Evolutionary conservation across 257 asterid genomes (phyloP).

Genomic region (Nicotiana undulata): DNA sequence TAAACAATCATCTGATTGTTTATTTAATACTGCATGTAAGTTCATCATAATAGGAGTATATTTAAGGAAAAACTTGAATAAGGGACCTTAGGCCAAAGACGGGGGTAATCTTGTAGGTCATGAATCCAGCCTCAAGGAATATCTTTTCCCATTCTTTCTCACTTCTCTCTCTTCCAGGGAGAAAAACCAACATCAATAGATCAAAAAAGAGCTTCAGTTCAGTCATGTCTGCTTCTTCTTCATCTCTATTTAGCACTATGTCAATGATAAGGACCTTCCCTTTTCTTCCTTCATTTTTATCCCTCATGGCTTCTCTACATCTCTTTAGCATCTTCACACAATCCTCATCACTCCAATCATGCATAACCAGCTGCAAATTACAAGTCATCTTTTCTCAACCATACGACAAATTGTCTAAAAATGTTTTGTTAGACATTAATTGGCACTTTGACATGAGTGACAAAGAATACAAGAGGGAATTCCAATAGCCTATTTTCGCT

Average conservation of each 20-base stretch:
- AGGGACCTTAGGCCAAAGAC: slow-evolving; percentile 7
- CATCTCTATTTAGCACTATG: background rate
- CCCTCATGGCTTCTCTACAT: slow-evolving; percentile 2
- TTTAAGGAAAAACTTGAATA: slow-evolving; percentile 15
- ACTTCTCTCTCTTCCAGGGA: slow-evolving; percentile 7
- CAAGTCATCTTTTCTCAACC: background rate
- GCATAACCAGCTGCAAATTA: background rate
- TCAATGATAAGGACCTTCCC: slow-evolving; percentile 4
- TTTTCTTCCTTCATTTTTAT: background rate
- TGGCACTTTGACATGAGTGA: too few relatives aligned
- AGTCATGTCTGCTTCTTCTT: background rate
- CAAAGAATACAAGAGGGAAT: too few relatives aligned
- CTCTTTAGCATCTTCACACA: slow-evolving; percentile 8
- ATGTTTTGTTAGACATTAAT: too few relatives aligned
- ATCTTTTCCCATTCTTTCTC: slow-evolving; percentile 12
- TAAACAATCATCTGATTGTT: background rate
- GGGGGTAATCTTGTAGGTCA: slow-evolving; percentile 1
- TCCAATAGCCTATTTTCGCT: too few relatives aligned
- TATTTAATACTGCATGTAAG: background rate
- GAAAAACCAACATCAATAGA: background rate
- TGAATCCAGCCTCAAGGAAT: slow-evolving; percentile 13
- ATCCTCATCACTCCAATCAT: slow-evolving; percentile 9
- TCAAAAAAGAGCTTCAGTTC: slow-evolving; percentile 10
- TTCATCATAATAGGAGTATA: background rate
- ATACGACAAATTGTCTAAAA: background rate